A percentile compares a stretch with the other conserved stretches of the same genome.
phyloP scores from a whole-genome alignment of 2,329 filamentous ascomycete species.

The Claviceps pusilla region DNA sequence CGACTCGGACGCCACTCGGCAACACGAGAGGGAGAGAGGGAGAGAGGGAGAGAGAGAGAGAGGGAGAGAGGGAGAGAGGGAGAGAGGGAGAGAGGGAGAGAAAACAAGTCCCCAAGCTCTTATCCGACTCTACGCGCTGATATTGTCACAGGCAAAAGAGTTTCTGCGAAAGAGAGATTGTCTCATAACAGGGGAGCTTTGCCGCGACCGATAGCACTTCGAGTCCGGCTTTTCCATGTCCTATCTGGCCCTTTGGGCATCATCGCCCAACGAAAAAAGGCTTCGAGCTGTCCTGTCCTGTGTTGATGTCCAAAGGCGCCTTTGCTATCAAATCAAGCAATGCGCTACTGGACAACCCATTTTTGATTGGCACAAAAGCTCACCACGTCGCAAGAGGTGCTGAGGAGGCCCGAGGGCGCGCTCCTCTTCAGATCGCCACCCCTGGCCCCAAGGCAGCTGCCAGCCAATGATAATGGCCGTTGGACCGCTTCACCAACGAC shows the following conservation, averaged over 20 bases:
- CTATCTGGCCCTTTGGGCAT: constrained; percentile 3
- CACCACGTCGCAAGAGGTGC: constrained; percentile 2
- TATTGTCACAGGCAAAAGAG: neutral
- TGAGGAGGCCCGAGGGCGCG: neutral
- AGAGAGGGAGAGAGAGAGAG: neutral
- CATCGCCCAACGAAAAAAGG: constrained; percentile 9
- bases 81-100: neutral
- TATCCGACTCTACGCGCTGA: neutral
- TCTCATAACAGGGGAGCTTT: neutral
- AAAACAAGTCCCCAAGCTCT: neutral
- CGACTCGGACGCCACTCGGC: no score
- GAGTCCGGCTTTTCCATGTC: neutral
- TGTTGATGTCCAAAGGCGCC: constrained; percentile 13
- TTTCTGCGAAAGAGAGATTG: neutral
- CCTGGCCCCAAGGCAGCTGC: constrained; percentile 1
- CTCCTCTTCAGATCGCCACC: neutral
- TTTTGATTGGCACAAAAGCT: constrained; percentile 9
- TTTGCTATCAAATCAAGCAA: constrained; percentile 8
- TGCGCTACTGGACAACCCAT: neutral
- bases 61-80: neutral
- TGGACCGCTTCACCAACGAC: neutral
- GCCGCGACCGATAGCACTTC: no score
- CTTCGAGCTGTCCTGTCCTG: constrained; percentile 6
- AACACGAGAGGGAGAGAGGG: neutral
- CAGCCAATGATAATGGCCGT: neutral